Conservation (phyloP, 768 basidiomycete species). For the Phaffia tasmanica region DNA sequence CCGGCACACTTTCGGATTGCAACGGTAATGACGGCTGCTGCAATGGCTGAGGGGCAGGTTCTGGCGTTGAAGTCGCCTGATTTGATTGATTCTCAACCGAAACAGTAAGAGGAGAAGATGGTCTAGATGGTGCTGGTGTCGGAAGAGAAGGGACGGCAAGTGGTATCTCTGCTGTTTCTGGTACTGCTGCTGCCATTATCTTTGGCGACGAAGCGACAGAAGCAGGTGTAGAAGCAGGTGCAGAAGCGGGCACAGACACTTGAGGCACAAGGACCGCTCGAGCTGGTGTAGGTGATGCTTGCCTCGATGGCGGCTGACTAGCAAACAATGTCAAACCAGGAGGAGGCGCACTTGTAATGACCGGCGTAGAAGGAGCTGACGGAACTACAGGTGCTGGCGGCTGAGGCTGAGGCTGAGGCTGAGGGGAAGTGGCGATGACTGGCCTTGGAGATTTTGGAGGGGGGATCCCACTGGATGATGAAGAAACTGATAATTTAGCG, state of each 20-base stretch:
- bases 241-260: not conserved
- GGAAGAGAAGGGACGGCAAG: not conserved
- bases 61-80: not conserved
- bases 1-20: not conserved
- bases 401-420: not conserved
- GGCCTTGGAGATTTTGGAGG: not conserved
- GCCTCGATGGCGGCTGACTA: not conserved
- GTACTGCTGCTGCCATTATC: no score
- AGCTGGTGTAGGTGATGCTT: constrained; percentile 3
- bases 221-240: not conserved
- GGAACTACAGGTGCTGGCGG: not conserved
- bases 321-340: constrained; percentile 5
- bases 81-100: no score
- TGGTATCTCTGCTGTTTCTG: no score
- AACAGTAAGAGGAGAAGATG: not conserved
- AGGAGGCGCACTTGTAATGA: not conserved
- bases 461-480: not conserved
- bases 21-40: not conserved
- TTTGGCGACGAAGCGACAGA: not conserved
- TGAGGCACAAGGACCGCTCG: not conserved
- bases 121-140: not conserved
- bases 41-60: not conserved
- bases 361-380: constrained; percentile 4
- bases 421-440: not conserved
- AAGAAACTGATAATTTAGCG: not conserved